Conservation (phyloP, 164 flowering plant species). For the Echeveria elegans region DNA sequence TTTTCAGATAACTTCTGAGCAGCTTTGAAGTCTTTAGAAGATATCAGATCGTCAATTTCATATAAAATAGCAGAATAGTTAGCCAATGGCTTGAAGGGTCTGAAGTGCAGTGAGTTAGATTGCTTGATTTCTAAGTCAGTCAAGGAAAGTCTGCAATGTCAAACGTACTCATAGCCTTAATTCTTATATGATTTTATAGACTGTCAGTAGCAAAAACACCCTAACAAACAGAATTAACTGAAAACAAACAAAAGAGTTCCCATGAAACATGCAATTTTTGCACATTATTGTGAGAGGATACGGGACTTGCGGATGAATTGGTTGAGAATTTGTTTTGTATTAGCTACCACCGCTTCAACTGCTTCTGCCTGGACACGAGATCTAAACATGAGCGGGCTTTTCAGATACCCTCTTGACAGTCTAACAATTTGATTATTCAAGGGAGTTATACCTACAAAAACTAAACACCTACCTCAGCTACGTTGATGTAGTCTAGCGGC, state of each 20-base stretch:
- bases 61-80: constrained; percentile 39
- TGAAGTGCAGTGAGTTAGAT: constrained; percentile 62
- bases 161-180: neutral
- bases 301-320: constrained; percentile 90
- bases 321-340: constrained; percentile 82
- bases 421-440: neutral
- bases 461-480: constrained; percentile 47
- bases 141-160: constrained; percentile 27
- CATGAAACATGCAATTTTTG: neutral
- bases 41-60: constrained; percentile 53
- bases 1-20: constrained; percentile 53
- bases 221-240: neutral
- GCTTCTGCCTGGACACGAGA: constrained; percentile 53
- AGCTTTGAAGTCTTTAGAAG: constrained; percentile 40
- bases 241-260: neutral
- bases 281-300: constrained; percentile 38
- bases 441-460: neutral
- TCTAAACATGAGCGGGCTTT: neutral
- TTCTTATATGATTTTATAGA: neutral
- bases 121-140: constrained; percentile 66
- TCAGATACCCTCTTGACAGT: neutral
- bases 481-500: constrained; percentile 60
- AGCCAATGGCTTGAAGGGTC: constrained; percentile 71
- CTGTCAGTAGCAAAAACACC: neutral
- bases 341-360: constrained; percentile 82